Evolutionary conservation across 1,284 basidiomycete species (phyloP), one percentile per base, ranked within the genome.

Genomic region (Gymnopus androsaceus): DNA sequence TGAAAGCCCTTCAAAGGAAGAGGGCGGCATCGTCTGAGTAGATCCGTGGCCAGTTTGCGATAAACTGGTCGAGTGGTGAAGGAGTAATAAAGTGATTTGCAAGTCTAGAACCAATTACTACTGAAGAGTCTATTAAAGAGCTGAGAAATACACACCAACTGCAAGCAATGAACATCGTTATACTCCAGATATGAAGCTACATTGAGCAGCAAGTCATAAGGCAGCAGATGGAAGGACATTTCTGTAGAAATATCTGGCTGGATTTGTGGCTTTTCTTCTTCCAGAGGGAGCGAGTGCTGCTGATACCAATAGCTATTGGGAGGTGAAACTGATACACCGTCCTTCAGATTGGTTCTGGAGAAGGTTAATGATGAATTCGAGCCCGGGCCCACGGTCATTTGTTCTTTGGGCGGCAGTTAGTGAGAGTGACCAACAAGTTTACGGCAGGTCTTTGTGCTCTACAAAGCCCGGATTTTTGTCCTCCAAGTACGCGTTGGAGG

Each of bases 141-240:
- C 28, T 53, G 27, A 37, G 14, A 8, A 31, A 12, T 30, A 71
- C 84, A 76, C 68, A 87, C 85, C 57, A 77, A 64, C 65, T 86
- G 84, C 6, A 88, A 68, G 40, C 76, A 67, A 66, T 81, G 76
- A 21, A 88, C 74, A 66, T 87, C 85, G 34, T 70, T 69, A 61
- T 84, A 68, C 60, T 83, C 75, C 31, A 88, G 76, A 69, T 83
- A 80, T 38, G 75, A 76, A 2, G 83, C 78, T 65, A 88, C 79
- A 69, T 84, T 83, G 52, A 88, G 75, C 42, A 88, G 67, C n/a
- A 88, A 72, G 72, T 88, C 86, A 69, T 88, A 87, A 0, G 86
- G 85, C 17, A 88, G 72, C 3, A 71, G 33, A 23, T 41, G 56
- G 21, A 52, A 31, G 11, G 41, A 45, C 51, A 53, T 53, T 27